A percentile compares a stretch with the other conserved stretches of the same genome.
phyloP scores from a whole-genome alignment of 106 monocot species.

The Dendrobium chrysotoxum region DNA sequence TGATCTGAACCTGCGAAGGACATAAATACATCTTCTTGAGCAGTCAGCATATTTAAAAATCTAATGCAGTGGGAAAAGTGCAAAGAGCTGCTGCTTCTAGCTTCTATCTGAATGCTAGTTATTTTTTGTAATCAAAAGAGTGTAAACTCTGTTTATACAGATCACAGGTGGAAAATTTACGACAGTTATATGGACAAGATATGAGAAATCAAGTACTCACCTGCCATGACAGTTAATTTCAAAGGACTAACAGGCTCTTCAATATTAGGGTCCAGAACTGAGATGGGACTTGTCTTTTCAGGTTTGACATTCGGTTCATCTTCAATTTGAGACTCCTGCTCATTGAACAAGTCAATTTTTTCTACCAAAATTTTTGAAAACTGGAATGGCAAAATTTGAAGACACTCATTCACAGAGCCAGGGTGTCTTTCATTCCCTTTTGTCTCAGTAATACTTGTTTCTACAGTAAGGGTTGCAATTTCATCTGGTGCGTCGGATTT shows the following conservation, averaged over 20 bases:
- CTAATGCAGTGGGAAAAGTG: not conserved
- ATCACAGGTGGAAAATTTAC: not conserved
- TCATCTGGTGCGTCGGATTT: not conserved
- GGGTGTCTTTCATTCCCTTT: not conserved
- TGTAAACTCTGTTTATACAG: not conserved
- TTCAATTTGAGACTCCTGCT: constrained; percentile 7
- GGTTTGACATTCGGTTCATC: not conserved
- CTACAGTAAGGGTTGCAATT: not conserved
- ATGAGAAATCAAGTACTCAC: constrained; percentile 13
- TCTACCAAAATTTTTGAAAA: constrained; percentile 7
- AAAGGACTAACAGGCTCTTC: constrained; percentile 26
- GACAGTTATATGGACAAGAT: not conserved
- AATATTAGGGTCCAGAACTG: constrained; percentile 22
- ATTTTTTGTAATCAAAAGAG: not conserved
- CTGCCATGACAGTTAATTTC: constrained; percentile 16
- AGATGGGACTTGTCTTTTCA: constrained; percentile 10
- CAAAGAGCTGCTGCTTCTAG: not conserved
- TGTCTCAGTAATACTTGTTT: not conserved
- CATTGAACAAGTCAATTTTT: not conserved
- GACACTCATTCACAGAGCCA: not conserved
- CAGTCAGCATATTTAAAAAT: not conserved
- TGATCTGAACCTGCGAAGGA: constrained; percentile 13
- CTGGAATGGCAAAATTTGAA: not conserved
- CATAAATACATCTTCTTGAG: not conserved
- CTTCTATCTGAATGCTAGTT: not conserved